Percentiles rank a stretch among this genome's conserved stretches.
Conservation (phyloP, 2,329 filamentous ascomycete species). For the Pyrenochaeta sp. region DNA sequence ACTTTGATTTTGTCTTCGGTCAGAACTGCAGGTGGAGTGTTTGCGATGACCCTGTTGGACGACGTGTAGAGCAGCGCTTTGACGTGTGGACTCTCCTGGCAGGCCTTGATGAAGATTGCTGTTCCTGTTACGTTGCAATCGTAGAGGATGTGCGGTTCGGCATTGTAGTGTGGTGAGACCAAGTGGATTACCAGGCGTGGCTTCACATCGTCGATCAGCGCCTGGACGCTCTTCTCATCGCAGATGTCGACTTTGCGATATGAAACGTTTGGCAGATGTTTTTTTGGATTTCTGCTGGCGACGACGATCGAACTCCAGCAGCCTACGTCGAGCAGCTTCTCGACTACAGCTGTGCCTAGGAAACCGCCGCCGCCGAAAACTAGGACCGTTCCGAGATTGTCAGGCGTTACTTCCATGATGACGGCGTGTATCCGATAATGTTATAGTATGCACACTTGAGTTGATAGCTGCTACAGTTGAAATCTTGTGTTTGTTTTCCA, state of each 20-base stretch:
- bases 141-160: neutral
- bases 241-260: constrained; percentile 7
- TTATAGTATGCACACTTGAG: neutral
- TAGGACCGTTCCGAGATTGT: constrained; percentile 4
- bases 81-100: neutral
- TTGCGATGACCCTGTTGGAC: neutral
- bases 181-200: neutral
- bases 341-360: constrained; percentile 5
- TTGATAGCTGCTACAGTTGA: neutral
- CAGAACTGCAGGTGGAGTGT: neutral
- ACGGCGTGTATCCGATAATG: neutral
- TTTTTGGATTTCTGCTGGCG: constrained; percentile 2
- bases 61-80: constrained; percentile 1
- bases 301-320: constrained; percentile 1
- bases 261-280: constrained; percentile 1
- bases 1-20: constrained; percentile 1
- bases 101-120: neutral
- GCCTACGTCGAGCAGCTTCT: constrained; percentile 3
- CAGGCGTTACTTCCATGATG: neutral
- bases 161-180: constrained; percentile 1
- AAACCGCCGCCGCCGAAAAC: constrained; percentile 12
- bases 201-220: constrained; percentile 3
- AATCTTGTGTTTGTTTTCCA: no score
- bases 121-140: constrained; percentile 1
- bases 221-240: neutral